Evolutionary conservation across 1,139 yeast species (phyloP).

Genomic region (Hansenula lynferdii): DNA sequence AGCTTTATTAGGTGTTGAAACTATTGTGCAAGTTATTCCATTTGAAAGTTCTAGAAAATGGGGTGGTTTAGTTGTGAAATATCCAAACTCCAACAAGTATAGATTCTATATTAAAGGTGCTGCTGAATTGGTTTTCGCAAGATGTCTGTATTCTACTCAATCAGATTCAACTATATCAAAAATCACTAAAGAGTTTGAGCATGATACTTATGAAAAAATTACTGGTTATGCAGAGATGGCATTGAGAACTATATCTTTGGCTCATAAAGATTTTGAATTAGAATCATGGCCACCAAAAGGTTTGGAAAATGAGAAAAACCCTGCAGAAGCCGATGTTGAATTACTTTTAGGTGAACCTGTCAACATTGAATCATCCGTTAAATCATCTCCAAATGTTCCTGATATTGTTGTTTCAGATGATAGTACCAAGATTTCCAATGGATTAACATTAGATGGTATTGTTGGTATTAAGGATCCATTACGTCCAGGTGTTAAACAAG

Average conservation of each 20-base stretch:
- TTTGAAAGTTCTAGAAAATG: slow-evolving; percentile 92
- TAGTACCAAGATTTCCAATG: slow-evolving; percentile 24
- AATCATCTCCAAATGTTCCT: slow-evolving; percentile 15
- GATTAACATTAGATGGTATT: slow-evolving; percentile 57
- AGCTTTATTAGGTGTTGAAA: slow-evolving; percentile 24
- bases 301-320: slow-evolving; percentile 25
- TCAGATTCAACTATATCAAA: slow-evolving; percentile 27
- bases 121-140: slow-evolving; percentile 74
- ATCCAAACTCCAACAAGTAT: slow-evolving; percentile 35
- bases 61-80: slow-evolving; percentile 72
- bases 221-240: slow-evolving; percentile 69
- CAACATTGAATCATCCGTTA: slow-evolving; percentile 8
- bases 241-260: slow-evolving; percentile 79
- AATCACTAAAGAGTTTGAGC: slow-evolving; percentile 23
- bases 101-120: slow-evolving; percentile 88
- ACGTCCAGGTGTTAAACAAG: slow-evolving; percentile 83
- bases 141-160: slow-evolving; percentile 41
- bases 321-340: slow-evolving; percentile 43
- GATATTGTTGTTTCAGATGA: slow-evolving; percentile 22
- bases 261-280: slow-evolving; percentile 61
- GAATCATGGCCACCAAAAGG: slow-evolving; percentile 64
- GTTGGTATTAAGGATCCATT: slow-evolving; percentile 96
- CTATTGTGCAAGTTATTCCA: slow-evolving; percentile 70
- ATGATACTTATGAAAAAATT: slow-evolving; percentile 40
- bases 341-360: slow-evolving; percentile 34